Conservation (phyloP, 2,329 filamentous ascomycete genomes). For the Epicoccum nigrum region DNA sequence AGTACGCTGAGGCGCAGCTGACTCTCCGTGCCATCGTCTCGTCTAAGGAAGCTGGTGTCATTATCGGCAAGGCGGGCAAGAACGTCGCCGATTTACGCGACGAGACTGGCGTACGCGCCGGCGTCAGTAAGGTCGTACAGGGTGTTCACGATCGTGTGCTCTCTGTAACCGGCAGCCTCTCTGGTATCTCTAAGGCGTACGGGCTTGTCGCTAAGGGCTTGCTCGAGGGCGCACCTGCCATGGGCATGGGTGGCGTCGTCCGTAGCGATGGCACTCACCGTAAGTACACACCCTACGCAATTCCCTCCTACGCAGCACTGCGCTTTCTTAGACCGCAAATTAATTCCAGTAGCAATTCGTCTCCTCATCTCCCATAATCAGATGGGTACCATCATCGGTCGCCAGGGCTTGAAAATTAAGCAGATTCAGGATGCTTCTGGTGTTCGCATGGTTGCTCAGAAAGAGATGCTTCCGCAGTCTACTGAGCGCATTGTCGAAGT, state of each 20-base stretch:
- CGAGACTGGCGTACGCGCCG: slow-evolving; percentile 96
- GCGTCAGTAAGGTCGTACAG: slow-evolving; percentile 97
- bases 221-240: slow-evolving; percentile 88
- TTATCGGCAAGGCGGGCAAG: slow-evolving; percentile 98
- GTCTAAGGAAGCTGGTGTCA: slow-evolving; percentile 97
- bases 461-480: slow-evolving; percentile 99
- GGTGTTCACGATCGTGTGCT: slow-evolving; percentile 97
- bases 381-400: slow-evolving; percentile 99
- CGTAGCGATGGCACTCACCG: slow-evolving; percentile 87
- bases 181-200: slow-evolving; percentile 89
- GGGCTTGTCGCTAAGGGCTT: slow-evolving; percentile 89
- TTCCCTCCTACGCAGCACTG: neutral
- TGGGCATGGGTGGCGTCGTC: slow-evolving; percentile 94
- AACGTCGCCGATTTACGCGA: slow-evolving; percentile 97
- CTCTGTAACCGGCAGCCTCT: slow-evolving; percentile 89
- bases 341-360: slow-evolving; percentile 75
- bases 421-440: slow-evolving; percentile 97
- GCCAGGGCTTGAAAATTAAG: slow-evolving; percentile 98
- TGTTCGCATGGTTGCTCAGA: slow-evolving; percentile 98
- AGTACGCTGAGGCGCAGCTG: slow-evolving; percentile 90
- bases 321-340: slow-evolving; percentile 8
- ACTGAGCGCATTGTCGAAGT: slow-evolving; percentile 98
- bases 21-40: slow-evolving; percentile 97
- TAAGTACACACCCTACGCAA: slow-evolving; percentile 59
- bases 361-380: slow-evolving; percentile 99